Base-by-base conservation (phyloP, 805 yeast species). In the Yarrowia keelungensis region DNA sequence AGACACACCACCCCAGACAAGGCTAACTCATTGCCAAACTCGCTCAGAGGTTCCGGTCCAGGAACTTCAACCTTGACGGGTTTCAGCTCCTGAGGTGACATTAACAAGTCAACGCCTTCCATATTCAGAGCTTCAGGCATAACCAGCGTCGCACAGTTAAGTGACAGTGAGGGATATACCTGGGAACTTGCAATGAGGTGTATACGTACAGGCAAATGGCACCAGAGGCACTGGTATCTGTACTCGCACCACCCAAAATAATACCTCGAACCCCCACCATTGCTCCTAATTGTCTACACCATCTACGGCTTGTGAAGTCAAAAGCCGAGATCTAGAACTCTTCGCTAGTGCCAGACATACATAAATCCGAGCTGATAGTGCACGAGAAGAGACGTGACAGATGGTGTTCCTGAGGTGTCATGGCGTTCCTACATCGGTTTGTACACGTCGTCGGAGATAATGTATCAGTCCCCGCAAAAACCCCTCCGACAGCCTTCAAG, bases 281-380 rank as follows among this genome's bases (percentile, higher is more conserved):
- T 41, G 43, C 43, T 41, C 43, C 15, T 41, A 41, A 12, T 41
- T 26, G 12, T 38, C 12, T 38, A 38, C 12, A 38, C 12, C 12
- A 38, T 9, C 53, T 15, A 26, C 51, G 51, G 39, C 19, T 32
- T 35, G 53, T 26, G 51, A 47, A 49, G 39, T 32, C 53, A 32
- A 49, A 49, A 26, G 16, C 53, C 53, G 39, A 7, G 19, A 49
- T 32, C 39, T 49, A 49, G 53, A 49, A 26, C 16, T 15, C 16
- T 22, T 22, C 36, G 22, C 1, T 46, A 32, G 22, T 35, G n/a
- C 50, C 11, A 19, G 4, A 15, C 10, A n/a, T 22, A 46, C n/a
- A 11, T 46, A 46, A 45, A 45, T 16, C 47, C 47, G 47, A 19
- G 26, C 19, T 2, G 39, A 38, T 38, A 38, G 10, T 38, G 39